A percentile compares a stretch with the other conserved stretches of the same genome.
Evolutionary conservation across 805 yeast genomes (phyloP).

Genomic region (Kuraishia piskuri): DNA sequence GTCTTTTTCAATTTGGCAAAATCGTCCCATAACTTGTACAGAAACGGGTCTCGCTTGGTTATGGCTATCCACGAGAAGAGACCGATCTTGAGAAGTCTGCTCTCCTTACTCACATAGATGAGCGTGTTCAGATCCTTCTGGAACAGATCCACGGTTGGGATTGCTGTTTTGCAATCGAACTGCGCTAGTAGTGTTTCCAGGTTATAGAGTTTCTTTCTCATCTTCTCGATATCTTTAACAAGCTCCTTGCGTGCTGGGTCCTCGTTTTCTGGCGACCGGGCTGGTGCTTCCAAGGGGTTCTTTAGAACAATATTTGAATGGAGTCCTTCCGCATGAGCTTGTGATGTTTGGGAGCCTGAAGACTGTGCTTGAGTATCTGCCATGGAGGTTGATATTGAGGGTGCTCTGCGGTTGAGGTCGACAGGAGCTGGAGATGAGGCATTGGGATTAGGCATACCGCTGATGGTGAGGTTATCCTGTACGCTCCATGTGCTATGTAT

Average conservation of each 20-base stretch:
- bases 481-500: neutral
- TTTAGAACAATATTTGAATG: neutral
- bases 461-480: neutral
- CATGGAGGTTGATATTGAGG: neutral
- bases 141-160: neutral
- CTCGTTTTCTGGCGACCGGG: neutral
- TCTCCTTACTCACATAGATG: neutral
- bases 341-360: neutral
- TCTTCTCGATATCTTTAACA: neutral
- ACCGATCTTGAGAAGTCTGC: slow-evolving; percentile 1
- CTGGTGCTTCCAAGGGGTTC: neutral
- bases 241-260: neutral
- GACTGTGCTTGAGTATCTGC: neutral
- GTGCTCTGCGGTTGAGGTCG: too few relatives aligned
- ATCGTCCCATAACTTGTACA: neutral
- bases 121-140: neutral
- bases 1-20: slow-evolving; percentile 7
- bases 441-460: neutral
- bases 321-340: neutral
- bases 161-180: slow-evolving; percentile 1
- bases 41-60: slow-evolving; percentile 1
- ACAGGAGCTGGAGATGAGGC: neutral
- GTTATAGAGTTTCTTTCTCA: neutral
- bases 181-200: slow-evolving; percentile 1
- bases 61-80: slow-evolving; percentile 1